Percentiles rank a stretch among this genome's conserved stretches.
Conservation (phyloP, 164 flowering plant genomes). For the Stephania yunnanensis region DNA sequence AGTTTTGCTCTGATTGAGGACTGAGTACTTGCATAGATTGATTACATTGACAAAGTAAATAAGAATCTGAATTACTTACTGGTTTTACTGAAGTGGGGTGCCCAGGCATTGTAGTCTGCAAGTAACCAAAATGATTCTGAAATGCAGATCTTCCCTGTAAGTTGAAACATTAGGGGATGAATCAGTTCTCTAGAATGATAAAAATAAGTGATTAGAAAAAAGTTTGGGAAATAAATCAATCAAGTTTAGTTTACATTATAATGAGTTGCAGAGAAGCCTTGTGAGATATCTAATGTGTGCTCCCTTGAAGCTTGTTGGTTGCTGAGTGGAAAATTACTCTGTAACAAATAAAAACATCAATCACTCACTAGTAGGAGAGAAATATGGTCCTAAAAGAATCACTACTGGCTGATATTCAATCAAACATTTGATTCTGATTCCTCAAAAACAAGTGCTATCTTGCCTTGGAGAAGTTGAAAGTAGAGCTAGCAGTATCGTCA, state of each 20-base stretch:
- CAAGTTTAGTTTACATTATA: constrained; percentile 29
- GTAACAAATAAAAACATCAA: constrained; percentile 11
- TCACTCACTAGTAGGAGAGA: not conserved
- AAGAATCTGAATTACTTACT: constrained; percentile 26
- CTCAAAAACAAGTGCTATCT: constrained; percentile 4
- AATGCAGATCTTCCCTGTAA: constrained; percentile 47
- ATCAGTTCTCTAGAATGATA: not conserved
- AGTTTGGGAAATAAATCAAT: not conserved
- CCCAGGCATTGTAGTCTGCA: constrained; percentile 38
- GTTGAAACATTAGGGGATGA: not conserved
- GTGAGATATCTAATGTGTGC: constrained; percentile 48
- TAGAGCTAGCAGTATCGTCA: constrained; percentile 89
- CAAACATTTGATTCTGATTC: not conserved
- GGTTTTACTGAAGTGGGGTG: constrained; percentile 37
- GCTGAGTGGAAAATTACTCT: constrained; percentile 32
- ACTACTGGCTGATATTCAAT: not conserved
- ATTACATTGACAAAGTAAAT: not conserved
- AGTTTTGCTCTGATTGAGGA: not conserved
- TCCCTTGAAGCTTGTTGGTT: constrained; percentile 37
- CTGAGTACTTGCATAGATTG: not conserved
- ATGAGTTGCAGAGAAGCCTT: constrained; percentile 50
- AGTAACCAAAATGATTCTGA: constrained; percentile 37
- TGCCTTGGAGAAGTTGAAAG: constrained; percentile 46
- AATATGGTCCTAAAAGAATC: not conserved
- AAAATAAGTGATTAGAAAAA: not conserved